Evolutionary conservation across 1,284 basidiomycete genomes (phyloP).

Genomic region (Rhodotorula sp.): DNA sequence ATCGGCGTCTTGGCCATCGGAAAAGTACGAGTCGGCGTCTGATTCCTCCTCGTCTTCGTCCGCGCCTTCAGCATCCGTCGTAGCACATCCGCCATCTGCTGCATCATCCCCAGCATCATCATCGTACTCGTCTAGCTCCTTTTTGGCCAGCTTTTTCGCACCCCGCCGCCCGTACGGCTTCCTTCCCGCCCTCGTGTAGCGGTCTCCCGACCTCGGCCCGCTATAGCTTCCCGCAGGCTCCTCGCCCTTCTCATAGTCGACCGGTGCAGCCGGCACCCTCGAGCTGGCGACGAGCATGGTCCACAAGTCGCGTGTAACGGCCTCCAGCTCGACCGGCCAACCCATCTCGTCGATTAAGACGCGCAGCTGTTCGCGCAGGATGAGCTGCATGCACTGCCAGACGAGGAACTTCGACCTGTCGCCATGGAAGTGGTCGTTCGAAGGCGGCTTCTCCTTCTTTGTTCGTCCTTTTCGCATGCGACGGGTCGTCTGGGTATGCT

Average conservation of each 20-base stretch:
- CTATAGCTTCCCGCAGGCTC: slow-evolving; percentile 31
- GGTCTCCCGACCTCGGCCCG: slow-evolving; percentile 23
- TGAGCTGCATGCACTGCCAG: slow-evolving; percentile 34
- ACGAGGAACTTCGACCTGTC: slow-evolving; percentile 27
- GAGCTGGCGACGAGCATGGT: slow-evolving; percentile 20
- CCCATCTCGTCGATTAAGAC: slow-evolving; percentile 35
- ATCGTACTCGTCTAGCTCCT: slow-evolving; percentile 3
- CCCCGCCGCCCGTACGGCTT: not conserved
- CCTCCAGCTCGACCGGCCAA: slow-evolving; percentile 34
- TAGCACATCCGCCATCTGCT: not conserved
- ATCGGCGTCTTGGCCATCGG: slow-evolving; percentile 21
- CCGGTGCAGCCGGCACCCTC: slow-evolving; percentile 16
- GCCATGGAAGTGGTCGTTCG: slow-evolving; percentile 35
- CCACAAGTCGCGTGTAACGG: slow-evolving; percentile 33
- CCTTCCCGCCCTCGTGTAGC: slow-evolving; percentile 12
- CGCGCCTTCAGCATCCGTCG: not conserved
- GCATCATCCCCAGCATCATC: not conserved
- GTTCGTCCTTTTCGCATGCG: slow-evolving; percentile 26
- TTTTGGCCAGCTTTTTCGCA: not conserved
- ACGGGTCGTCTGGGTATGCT: slow-evolving; percentile 24
- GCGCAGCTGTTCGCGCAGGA: slow-evolving; percentile 33
- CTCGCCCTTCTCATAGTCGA: slow-evolving; percentile 21
- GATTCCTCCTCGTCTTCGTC: slow-evolving; percentile 9
- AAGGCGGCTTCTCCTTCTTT: slow-evolving; percentile 2
- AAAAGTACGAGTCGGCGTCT: slow-evolving; percentile 16